Evolutionary conservation across 352 stramenopile genomes (phyloP), one percentile per base, ranked within the genome.

Genomic region (Pythium diclinum): DNA sequence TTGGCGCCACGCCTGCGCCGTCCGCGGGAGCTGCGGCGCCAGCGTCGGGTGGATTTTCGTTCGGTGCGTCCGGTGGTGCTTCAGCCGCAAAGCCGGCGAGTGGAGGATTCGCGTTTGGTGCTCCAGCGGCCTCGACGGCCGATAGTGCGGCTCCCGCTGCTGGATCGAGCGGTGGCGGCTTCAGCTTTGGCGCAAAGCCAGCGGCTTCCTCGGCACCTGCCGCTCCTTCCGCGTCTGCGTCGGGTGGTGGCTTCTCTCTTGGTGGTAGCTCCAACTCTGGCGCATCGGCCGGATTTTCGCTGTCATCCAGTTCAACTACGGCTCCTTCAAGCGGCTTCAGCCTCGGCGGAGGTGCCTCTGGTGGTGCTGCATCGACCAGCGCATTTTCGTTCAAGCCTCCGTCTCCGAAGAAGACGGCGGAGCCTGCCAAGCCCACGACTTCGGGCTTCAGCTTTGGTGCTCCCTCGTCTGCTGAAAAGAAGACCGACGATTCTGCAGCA

Each of bases 61-160:
- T 83, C n/a, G 75, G 72, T 32, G 58, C 60, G 13, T 60, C 56
- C 16, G 53, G 40, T 21, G 17, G 13, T 44, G 49, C 62, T 2
- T 9, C 52, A 17, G 16, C 71, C 10, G 19, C 71, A 13, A 61
- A 67, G 10, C 47, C 75, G 16, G 21, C 73, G 11, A 42, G 73
- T 3, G 64, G 68, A 21, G 75, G 77, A 32, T 86, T 86, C 34
- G 78, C 71, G 6, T 83, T 87, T 66, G 74, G 72, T 25, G 61
- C 68, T 2, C 14, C 72, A 14, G 59, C 73, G 10, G 74, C 70
- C 5, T 51, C 60, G 21, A 54, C 66, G 13, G 58, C 60, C 49
- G 33, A 61, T 42, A 63, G 28, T 48, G 65, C 67, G 0, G 60
- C 72, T 56, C 68, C 69, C 4, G 49, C 72, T 10, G 28, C 70